These are phyloP conservation scores for Musa acuminata DNA, from an alignment of 176 grass and related monocot species.

Conservation along the genomic window DNA sequence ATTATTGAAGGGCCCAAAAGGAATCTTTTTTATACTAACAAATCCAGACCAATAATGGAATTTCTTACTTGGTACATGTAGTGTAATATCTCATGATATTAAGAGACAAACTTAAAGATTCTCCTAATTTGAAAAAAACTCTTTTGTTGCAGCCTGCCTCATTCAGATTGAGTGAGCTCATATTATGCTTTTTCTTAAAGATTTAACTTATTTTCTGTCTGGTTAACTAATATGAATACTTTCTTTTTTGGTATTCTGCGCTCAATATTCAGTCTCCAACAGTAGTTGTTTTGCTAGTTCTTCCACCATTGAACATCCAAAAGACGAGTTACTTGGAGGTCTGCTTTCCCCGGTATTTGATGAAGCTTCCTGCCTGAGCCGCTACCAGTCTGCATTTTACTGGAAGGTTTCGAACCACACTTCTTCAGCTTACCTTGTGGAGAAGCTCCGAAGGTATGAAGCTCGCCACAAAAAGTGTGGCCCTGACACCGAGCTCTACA, in stretches of 20 bases:
- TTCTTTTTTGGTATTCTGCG: neutral
- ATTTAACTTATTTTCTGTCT: neutral
- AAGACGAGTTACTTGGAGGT: neutral
- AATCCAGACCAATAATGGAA: too few species aligned
- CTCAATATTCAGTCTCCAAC: neutral
- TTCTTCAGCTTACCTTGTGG: neutral
- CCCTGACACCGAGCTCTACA: neutral
- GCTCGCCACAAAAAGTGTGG: neutral
- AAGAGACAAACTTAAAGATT: neutral
- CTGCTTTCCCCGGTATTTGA: neutral
- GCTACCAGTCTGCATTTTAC: neutral
- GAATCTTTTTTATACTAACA: too few species aligned
- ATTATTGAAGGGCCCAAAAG: too few species aligned
- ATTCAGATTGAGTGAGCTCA: neutral
- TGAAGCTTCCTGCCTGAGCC: neutral
- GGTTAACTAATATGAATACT: neutral
- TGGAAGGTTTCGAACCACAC: neutral
- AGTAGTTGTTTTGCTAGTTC: neutral
- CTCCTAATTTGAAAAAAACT: neutral
- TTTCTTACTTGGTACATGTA: too few species aligned
- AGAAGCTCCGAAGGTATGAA: neutral
- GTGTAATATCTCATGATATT: neutral
- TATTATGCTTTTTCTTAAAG: neutral
- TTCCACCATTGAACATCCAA: neutral
- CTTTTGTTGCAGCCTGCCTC: neutral